phyloP scores from a whole-genome alignment of 1,284 basidiomycete species.

The Vanrija sp. region DNA sequence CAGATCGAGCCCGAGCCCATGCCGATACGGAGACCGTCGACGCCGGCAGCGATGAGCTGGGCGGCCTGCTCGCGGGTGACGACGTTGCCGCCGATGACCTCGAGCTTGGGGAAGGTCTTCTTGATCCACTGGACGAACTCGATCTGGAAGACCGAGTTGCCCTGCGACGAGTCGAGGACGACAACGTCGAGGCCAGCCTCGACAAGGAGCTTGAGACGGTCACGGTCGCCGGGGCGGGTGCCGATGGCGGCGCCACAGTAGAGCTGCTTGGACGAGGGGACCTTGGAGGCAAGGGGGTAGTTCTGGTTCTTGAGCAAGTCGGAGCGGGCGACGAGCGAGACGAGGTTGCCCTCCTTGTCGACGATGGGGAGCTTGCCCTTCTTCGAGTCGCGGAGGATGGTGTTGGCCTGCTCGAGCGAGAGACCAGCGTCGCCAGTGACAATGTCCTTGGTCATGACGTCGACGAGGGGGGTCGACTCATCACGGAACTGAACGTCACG shows the following conservation, averaged over 20 bases:
- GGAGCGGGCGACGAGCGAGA: conserved; percentile 87
- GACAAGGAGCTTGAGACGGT: conserved; percentile 78
- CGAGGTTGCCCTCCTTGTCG: conserved; percentile 67
- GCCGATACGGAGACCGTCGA: conserved; percentile 88
- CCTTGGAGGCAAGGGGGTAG: conserved; percentile 91
- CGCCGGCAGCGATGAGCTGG: conserved; percentile 86
- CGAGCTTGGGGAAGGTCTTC: conserved; percentile 70
- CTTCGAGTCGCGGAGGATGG: conserved; percentile 91
- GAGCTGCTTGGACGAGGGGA: conserved; percentile 88
- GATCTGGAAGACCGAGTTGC: conserved; percentile 89
- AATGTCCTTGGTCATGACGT: conserved; percentile 85
- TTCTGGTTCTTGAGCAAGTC: conserved; percentile 98
- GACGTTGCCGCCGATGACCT: conserved; percentile 96
- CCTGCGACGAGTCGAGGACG: conserved; percentile 92
- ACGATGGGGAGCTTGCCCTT: conserved; percentile 96
- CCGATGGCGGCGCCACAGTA: conserved; percentile 97
- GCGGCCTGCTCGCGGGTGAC: conserved; percentile 98
- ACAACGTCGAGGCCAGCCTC: conserved; percentile 96
- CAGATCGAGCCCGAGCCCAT: conserved; percentile 99
- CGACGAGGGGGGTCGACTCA: conserved; percentile 62
- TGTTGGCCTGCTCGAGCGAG: conserved; percentile 87
- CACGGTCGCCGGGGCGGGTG: conserved; percentile 83
- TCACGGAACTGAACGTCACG: conserved; percentile 94
- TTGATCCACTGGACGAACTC: conserved; percentile 98
- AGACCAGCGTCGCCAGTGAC: conserved; percentile 80